A percentile compares a stretch with the other conserved stretches of the same genome.
phyloP scores from a whole-genome alignment of 306 rosid genomes.

The Inga oerstediana region DNA sequence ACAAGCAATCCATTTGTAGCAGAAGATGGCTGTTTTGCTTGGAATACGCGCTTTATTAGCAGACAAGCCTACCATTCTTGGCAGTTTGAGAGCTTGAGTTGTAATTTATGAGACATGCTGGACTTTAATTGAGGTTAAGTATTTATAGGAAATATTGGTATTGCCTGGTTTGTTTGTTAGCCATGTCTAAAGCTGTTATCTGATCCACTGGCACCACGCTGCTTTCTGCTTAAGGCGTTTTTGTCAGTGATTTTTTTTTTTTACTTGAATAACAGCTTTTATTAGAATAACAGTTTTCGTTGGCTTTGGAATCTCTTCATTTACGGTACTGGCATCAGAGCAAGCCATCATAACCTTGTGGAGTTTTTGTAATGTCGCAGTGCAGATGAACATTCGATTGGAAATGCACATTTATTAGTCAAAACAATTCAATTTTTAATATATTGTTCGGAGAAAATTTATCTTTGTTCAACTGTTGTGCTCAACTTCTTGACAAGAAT shows the following conservation, averaged over 20 bases:
- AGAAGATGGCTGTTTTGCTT: slow-evolving; percentile 19
- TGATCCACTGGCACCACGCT: slow-evolving; percentile 11
- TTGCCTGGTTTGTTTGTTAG: not conserved
- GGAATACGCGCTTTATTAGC: slow-evolving; percentile 31
- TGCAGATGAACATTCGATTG: not conserved
- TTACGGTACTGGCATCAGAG: not conserved
- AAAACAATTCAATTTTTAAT: not conserved
- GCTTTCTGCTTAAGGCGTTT: slow-evolving; percentile 19
- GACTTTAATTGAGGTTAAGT: slow-evolving; percentile 19
- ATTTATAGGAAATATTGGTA: slow-evolving; percentile 32
- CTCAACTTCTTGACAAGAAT: no score
- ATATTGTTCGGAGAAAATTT: not conserved
- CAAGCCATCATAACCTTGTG: not conserved
- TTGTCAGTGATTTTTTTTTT: slow-evolving; percentile 2
- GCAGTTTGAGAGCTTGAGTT: slow-evolving; percentile 39
- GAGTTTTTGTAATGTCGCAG: not conserved
- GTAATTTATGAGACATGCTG: slow-evolving; percentile 38
- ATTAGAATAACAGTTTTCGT: not conserved
- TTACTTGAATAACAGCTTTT: not conserved
- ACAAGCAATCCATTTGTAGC: slow-evolving; percentile 17
- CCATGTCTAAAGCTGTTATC: slow-evolving; percentile 19
- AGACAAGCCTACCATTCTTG: slow-evolving; percentile 24
- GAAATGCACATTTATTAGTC: not conserved
- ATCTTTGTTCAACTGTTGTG: not conserved
- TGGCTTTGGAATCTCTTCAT: not conserved